A percentile compares a stretch with the other conserved stretches of the same genome.
These are phyloP conservation scores for Trichosporon sp. DNA, from an alignment of 1,284 basidiomycete species.

Conservation along the genomic window DNA sequence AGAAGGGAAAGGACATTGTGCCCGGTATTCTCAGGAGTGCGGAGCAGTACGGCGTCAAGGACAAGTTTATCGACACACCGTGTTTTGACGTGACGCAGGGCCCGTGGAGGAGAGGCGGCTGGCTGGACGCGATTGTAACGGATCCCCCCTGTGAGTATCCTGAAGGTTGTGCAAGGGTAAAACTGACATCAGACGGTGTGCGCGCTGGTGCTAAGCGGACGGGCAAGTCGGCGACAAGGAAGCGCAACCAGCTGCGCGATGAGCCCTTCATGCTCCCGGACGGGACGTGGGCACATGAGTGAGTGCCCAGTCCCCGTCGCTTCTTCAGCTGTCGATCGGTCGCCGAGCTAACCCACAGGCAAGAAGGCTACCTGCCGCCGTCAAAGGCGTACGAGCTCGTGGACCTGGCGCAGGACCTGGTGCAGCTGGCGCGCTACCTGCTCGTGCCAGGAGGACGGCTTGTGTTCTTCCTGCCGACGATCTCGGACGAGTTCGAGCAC, in stretches of 20 bases:
- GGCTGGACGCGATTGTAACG: constrained; percentile 92
- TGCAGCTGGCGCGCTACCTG: constrained; percentile 75
- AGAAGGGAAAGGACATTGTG: constrained; percentile 42
- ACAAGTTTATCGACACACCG: constrained; percentile 74
- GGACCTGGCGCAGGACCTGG: constrained; percentile 72
- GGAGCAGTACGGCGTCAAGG: constrained; percentile 72
- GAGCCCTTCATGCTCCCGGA: constrained; percentile 44
- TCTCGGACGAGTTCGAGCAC: constrained; percentile 82
- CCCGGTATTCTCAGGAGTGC: constrained; percentile 77
- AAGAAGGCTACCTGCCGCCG: constrained; percentile 73
- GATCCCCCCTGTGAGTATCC: constrained; percentile 76
- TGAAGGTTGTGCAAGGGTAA: no score
- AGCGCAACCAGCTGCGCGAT: constrained; percentile 38
- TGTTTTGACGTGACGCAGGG: constrained; percentile 87
- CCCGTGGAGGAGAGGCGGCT: constrained; percentile 78
- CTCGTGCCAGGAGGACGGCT: constrained; percentile 81
- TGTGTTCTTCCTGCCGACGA: constrained; percentile 92
- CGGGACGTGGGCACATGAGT: constrained; percentile 48
- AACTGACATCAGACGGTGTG: constrained; percentile 67
- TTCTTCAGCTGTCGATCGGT: background rate
- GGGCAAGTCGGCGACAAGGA: constrained; percentile 58
- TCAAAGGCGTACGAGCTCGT: constrained; percentile 92
- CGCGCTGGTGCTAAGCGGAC: constrained; percentile 92
- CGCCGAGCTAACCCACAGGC: constrained; percentile 39
- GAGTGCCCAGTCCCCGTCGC: constrained; percentile 14